Base-by-base conservation (phyloP, 495 filamentous ascomycete species). In the Penicillium ochrochloron region DNA sequence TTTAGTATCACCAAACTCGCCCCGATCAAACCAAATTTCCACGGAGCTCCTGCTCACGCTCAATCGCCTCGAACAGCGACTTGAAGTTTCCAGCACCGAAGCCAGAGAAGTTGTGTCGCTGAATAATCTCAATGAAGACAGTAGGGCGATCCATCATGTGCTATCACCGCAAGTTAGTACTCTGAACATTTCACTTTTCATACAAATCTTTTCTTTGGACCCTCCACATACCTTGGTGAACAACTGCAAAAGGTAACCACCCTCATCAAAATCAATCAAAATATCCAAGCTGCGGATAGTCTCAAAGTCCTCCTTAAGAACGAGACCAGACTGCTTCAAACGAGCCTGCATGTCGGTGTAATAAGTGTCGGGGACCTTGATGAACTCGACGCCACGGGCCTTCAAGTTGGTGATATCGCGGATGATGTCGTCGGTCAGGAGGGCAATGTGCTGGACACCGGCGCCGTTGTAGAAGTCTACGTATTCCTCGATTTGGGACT, bases 1-100 rank as follows among this genome's bases (percentile, higher is more conserved):
- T 52, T 52, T 52, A 29, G 15, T 31, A 15, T 2, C 27, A 31
- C 25, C 23, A 29, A 52, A n/a, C 46, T 9, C 12, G n/a, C 19
- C 6, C 46, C 50, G 29, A 58, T 68, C 69, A 82, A 46, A 81
- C 59, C 70, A 97, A 74, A 75, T 96, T 97, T 11, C 93, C 93
- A 61, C 93, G 78, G 73, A 89, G 80, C 23, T 84, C 92, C 79
- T 97, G 94, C 72, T 96, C 93, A 21, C 92, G 75, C 83, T 97
- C 93, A 75, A 97, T 92, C 5, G 94, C 93, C 78, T 97, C 92
- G 70, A 97, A 97, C 65, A 97, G 67, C 57, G 88, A 92, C 84
- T 92, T 96, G 80, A 97, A 96, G 71, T 97, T 97, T n/a, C 93
- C 93, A 3, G 92, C 94, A 5, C 93, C 92, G 67, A 97, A 97